phyloP scores from a whole-genome alignment of 371 early-diverging fungal genomes.

The Rhizopus stolonifer region DNA sequence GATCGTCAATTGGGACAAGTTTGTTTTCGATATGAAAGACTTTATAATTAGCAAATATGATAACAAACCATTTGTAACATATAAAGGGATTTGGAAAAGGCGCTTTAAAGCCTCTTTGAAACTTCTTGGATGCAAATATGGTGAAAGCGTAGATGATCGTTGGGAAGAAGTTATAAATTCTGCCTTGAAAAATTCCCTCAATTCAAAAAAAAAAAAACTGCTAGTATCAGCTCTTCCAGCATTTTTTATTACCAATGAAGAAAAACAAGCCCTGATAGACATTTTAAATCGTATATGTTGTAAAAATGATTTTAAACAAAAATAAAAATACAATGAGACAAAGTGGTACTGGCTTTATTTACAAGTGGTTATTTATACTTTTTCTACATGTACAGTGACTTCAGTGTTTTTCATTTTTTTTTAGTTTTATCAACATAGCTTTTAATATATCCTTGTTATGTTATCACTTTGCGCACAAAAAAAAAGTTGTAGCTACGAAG shows the following conservation, averaged over 20 bases:
- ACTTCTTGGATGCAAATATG: background rate
- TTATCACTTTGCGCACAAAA: too few relatives aligned
- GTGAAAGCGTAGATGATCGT: background rate
- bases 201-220: background rate
- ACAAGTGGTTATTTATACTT: too few relatives aligned
- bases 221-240: background rate
- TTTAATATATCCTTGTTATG: too few relatives aligned
- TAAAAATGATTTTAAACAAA: too few relatives aligned
- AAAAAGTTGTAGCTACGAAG: too few relatives aligned
- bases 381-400: too few relatives aligned
- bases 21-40: background rate
- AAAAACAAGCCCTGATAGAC: background rate
- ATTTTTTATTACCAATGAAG: background rate
- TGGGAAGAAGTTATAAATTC: background rate
- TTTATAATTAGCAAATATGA: slow-evolving; percentile 1
- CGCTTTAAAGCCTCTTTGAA: background rate
- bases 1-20: background rate
- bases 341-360: too few relatives aligned
- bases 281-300: background rate
- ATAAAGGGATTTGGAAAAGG: slow-evolving; percentile 3
- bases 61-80: background rate
- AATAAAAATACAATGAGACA: too few relatives aligned
- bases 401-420: too few relatives aligned
- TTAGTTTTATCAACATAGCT: too few relatives aligned
- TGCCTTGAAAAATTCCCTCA: background rate